Evolutionary conservation across 805 yeast species (phyloP), one percentile per base, ranked within the genome.

Genomic region (Nakazawaea siamensis): DNA sequence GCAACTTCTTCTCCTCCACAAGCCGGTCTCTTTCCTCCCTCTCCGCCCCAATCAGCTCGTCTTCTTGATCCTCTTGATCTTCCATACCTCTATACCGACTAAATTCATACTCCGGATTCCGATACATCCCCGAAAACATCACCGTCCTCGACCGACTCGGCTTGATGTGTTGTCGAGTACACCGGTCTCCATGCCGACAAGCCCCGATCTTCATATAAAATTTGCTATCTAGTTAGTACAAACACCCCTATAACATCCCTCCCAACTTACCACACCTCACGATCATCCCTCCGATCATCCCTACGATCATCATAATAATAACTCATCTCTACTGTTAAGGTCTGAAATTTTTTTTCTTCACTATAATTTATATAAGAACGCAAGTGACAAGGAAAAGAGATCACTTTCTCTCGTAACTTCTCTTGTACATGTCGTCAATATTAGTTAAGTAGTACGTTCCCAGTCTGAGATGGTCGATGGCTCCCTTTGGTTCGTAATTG

Each of bases 141-240:
- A 87, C 65, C 0, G 90, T 80, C 36, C 66, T 62, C 1, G 94
- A 80, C 27, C 62, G 55, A 6, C 62, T 54, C 2, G 96, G 95
- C 45, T 70, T 70, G 15, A 70, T 63, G 54, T 87, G 88, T 38
- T 68, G 68, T 47, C 90, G 64, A 7, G 86, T 76, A 49, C 97
- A 88, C 47, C 79, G 80, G 39, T 79, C 87, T 1, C 96, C 96
- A 54, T 88, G 96, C 40, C 96, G 67, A 49, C 97, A 88, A 0
- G 95, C 94, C 1, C 97, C 97, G 20, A 86, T 83, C 52, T 80
- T 84, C 42, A 69, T 64, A 51, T 77, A 86, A 51, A 87, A 87
- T 2, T 48, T 34, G 36, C 58, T 40, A 20, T 20, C 7, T 20
- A 20, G 23, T 20, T 20, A 20, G 23, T 20, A 20, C 10, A 10